Evolutionary conservation across 371 early-diverging fungal species (phyloP).

Genomic region (Rhizopus microsporus): DNA sequence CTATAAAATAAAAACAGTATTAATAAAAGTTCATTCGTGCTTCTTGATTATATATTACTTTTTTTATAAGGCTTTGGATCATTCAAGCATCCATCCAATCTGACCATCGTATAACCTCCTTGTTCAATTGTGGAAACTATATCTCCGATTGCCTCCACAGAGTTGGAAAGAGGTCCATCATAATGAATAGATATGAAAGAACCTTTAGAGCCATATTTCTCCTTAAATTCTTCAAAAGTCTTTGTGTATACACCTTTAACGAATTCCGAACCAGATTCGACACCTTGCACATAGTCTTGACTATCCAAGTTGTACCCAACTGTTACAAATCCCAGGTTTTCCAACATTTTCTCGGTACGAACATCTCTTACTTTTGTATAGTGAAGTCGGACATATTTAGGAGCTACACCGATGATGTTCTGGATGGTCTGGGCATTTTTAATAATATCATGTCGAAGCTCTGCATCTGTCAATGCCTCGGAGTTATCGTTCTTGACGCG

Average conservation of each 20-base stretch:
- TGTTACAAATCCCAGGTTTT: constrained; percentile 51
- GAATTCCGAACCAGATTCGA: constrained; percentile 7
- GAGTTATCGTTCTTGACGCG: constrained; percentile 54
- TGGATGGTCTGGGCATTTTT: constrained; percentile 49
- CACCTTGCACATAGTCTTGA: constrained; percentile 51
- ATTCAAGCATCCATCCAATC: constrained; percentile 57
- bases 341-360: constrained; percentile 42
- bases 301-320: constrained; percentile 59
- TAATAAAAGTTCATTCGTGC: constrained; percentile 4
- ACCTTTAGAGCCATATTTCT: constrained; percentile 49
- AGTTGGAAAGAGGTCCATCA: constrained; percentile 60
- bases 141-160: constrained; percentile 46
- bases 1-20: background rate
- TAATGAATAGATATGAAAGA: constrained; percentile 57
- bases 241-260: background rate
- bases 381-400: constrained; percentile 58
- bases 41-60: constrained; percentile 17
- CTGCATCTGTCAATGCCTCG: constrained; percentile 43
- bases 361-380: constrained; percentile 47
- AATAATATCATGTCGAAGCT: constrained; percentile 50
- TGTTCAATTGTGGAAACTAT: constrained; percentile 49
- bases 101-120: constrained; percentile 60
- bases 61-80: constrained; percentile 58
- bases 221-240: constrained; percentile 40
- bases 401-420: constrained; percentile 51